Percentiles rank a stretch among this genome's conserved stretches.
phyloP scores from a whole-genome alignment of 495 filamentous ascomycete species.

The Amniculicola lignicola region DNA sequence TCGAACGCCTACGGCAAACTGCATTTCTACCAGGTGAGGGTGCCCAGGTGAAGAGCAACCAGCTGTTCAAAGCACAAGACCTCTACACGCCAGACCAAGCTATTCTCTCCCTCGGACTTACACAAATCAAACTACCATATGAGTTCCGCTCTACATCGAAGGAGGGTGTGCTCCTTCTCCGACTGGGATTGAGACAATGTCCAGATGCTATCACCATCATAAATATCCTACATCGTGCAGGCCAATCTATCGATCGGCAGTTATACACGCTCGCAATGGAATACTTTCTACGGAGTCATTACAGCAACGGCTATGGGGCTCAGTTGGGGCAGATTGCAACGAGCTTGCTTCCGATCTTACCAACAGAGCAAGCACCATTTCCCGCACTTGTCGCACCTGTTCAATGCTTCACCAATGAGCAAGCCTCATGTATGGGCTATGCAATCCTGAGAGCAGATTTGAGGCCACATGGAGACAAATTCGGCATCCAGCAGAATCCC shows the following conservation, averaged over 20 bases:
- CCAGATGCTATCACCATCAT: conserved; percentile 70
- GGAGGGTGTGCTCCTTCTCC: conserved; percentile 25
- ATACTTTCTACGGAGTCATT: conserved; percentile 80
- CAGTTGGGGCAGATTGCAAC: conserved; percentile 54
- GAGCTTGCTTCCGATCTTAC: conserved; percentile 62
- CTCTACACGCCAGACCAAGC: conserved; percentile 78
- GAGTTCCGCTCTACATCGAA: conserved; percentile 11
- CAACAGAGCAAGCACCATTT: conserved; percentile 59
- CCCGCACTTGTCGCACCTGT: conserved; percentile 63
- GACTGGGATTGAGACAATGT: conserved; percentile 37
- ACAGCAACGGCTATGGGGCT: conserved; percentile 66
- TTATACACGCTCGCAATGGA: conserved; percentile 64
- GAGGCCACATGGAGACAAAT: conserved; percentile 70
- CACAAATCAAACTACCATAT: conserved; percentile 71
- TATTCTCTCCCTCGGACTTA: conserved; percentile 65
- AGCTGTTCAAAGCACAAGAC: conserved; percentile 74
- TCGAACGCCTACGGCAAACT: conserved; percentile 70
- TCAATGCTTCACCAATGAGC: conserved; percentile 78
- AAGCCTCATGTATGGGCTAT: conserved; percentile 73
- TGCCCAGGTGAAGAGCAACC: conserved; percentile 37
- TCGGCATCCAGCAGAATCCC: conserved; percentile 79
- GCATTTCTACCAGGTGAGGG: conserved; percentile 77
- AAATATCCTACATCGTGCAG: conserved; percentile 65
- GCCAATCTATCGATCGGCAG: conserved; percentile 50
- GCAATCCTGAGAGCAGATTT: conserved; percentile 69